phyloP scores from a whole-genome alignment of 331 rosid genomes.

The Pyrus hybrid region DNA sequence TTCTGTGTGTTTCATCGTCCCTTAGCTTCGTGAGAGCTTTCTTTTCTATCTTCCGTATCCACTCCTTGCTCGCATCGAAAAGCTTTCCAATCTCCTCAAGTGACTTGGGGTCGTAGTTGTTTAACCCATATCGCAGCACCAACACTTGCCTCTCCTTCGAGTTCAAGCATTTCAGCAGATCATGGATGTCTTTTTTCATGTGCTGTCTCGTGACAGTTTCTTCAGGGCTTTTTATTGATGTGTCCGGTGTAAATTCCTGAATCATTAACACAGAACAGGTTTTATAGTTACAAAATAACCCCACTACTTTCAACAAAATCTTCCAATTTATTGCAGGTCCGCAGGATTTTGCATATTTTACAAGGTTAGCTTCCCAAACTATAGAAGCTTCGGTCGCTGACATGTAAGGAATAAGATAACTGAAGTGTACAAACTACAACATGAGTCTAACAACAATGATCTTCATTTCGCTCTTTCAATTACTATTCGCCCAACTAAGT shows the following conservation, averaged over 20 bases:
- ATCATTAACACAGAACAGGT: constrained; percentile 13
- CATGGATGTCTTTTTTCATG: constrained; percentile 45
- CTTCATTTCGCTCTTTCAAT: background rate
- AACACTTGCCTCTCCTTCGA: constrained; percentile 65
- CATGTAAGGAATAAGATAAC: background rate
- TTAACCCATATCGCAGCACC: constrained; percentile 65
- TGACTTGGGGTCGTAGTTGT: constrained; percentile 52
- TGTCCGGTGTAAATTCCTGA: constrained; percentile 54
- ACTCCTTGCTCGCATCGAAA: constrained; percentile 69
- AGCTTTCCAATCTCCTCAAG: constrained; percentile 67
- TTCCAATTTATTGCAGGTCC: background rate
- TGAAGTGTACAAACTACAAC: background rate
- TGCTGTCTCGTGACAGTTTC: constrained; percentile 58
- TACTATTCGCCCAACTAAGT: too few species aligned
- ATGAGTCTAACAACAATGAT: background rate
- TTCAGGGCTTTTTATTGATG: constrained; percentile 49
- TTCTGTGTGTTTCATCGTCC: constrained; percentile 28
- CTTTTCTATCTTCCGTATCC: constrained; percentile 76
- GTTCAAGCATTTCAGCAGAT: constrained; percentile 53
- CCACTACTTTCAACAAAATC: background rate
- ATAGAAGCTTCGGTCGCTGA: background rate
- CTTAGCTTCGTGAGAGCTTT: constrained; percentile 55
- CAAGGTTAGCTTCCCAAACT: background rate
- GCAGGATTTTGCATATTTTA: background rate
- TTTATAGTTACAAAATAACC: constrained; percentile 1